A percentile compares a stretch with the other conserved stretches of the same genome.
Evolutionary conservation across 139 green algal genomes (phyloP).

Genomic region (Chlamydomonas asymmetrica): DNA sequence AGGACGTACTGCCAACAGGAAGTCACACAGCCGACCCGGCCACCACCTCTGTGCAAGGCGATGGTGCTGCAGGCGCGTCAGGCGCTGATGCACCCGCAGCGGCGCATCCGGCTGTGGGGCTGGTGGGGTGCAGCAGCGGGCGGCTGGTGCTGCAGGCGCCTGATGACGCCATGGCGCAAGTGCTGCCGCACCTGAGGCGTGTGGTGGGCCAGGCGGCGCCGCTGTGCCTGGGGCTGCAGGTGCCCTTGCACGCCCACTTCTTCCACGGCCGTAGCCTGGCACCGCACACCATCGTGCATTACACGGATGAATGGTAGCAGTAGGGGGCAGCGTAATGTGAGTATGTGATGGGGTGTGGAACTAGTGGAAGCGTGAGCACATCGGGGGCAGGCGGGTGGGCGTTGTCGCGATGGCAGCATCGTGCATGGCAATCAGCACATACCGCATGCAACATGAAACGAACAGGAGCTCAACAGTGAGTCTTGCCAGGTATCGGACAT

Average conservation of each 20-base stretch:
- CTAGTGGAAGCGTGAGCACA: too few relatives aligned
- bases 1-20: neutral
- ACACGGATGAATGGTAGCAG: neutral
- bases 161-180: too few relatives aligned
- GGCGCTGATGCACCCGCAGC: neutral
- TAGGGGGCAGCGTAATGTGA: neutral
- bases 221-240: conserved; percentile 14
- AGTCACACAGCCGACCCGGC: neutral
- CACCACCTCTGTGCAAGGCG: neutral
- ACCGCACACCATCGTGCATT: conserved; percentile 8
- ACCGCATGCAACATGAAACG: too few relatives aligned
- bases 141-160: too few relatives aligned
- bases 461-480: too few relatives aligned
- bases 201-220: conserved; percentile 1
- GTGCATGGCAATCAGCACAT: too few relatives aligned
- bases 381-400: neutral
- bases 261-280: conserved; percentile 2
- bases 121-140: neutral
- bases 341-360: neutral
- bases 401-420: neutral
- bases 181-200: neutral
- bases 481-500: too few relatives aligned
- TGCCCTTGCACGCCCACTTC: conserved; percentile 25
- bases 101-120: neutral
- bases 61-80: neutral